Percentiles rank a stretch among this genome's conserved stretches.
Evolutionary conservation across 2,329 filamentous ascomycete species (phyloP).

Genomic region (Fusarium metavorans): DNA sequence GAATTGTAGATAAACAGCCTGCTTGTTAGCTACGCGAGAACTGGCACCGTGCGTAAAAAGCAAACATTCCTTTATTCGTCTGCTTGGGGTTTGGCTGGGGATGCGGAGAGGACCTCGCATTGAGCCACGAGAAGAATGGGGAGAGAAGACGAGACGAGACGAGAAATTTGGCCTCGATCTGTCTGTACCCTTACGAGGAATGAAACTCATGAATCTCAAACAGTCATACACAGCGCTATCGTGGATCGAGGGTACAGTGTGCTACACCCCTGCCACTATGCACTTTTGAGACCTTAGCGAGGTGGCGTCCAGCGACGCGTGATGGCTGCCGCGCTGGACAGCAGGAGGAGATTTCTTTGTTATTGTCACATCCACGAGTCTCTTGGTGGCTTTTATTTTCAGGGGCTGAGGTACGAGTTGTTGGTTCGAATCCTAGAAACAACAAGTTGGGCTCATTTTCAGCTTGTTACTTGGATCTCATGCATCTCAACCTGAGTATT

Average conservation of each 20-base stretch:
- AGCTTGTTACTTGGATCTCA: not conserved
- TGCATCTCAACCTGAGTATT: not conserved
- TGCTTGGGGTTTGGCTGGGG: not conserved
- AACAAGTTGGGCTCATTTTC: not conserved
- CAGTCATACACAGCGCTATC: not conserved
- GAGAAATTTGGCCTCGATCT: not conserved
- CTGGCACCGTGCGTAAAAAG: constrained; percentile 37
- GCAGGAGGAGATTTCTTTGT: not conserved
- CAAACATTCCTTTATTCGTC: constrained; percentile 27
- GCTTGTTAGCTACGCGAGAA: constrained; percentile 17
- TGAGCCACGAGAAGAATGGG: not conserved
- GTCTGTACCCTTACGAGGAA: no score
- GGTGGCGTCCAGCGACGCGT: not conserved
- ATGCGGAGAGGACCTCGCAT: not conserved
- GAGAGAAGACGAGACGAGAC: not conserved
- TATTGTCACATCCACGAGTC: not conserved
- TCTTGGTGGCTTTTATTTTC: not conserved
- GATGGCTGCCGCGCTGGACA: not conserved
- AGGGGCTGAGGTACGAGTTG: not conserved
- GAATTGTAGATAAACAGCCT: not conserved
- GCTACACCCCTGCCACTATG: not conserved
- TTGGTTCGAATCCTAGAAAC: not conserved
- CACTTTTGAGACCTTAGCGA: not conserved
- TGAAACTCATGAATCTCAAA: not conserved
- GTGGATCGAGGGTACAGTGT: not conserved